phyloP scores from a whole-genome alignment of 768 basidiomycete genomes.

The Rhodosporidiobolus odoratus region DNA sequence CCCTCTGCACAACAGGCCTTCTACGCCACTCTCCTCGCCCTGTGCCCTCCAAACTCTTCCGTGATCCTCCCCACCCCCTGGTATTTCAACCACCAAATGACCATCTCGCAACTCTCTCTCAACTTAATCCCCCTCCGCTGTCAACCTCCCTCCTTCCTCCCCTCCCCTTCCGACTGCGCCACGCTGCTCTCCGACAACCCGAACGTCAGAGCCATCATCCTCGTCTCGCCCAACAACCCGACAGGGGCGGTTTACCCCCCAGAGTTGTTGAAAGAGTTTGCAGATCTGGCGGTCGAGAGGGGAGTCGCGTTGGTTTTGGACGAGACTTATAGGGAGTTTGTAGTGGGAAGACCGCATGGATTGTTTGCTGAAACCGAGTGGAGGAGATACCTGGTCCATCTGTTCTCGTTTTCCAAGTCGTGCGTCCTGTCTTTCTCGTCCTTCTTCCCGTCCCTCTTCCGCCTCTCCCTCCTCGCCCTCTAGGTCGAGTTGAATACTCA shows the following conservation, averaged over 20 bases:
- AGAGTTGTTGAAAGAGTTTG: constrained; percentile 57
- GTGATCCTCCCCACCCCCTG: constrained; percentile 41
- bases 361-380: constrained; percentile 50
- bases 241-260: constrained; percentile 66
- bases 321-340: constrained; percentile 82
- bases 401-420: constrained; percentile 40
- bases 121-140: constrained; percentile 37
- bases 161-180: constrained; percentile 55
- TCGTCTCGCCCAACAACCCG: constrained; percentile 74
- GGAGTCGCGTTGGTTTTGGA: constrained; percentile 70
- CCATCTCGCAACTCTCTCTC: constrained; percentile 22
- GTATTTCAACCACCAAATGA: constrained; percentile 33
- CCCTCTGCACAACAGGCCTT: constrained; percentile 30
- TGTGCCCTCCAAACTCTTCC: constrained; percentile 37
- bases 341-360: constrained; percentile 55
- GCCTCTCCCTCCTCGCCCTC: background rate
- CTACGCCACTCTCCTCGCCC: constrained; percentile 39
- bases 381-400: constrained; percentile 31
- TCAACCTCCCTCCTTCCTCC: constrained; percentile 57
- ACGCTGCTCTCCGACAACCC: constrained; percentile 52
- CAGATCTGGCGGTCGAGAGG: constrained; percentile 55
- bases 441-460: no score
- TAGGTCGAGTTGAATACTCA: no score
- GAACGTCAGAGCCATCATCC: constrained; percentile 63
- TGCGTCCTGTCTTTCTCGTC: background rate